These are phyloP conservation scores for Fusarium sp. DNA, from an alignment of 2,329 filamentous ascomycete species.

Conservation along the genomic window DNA sequence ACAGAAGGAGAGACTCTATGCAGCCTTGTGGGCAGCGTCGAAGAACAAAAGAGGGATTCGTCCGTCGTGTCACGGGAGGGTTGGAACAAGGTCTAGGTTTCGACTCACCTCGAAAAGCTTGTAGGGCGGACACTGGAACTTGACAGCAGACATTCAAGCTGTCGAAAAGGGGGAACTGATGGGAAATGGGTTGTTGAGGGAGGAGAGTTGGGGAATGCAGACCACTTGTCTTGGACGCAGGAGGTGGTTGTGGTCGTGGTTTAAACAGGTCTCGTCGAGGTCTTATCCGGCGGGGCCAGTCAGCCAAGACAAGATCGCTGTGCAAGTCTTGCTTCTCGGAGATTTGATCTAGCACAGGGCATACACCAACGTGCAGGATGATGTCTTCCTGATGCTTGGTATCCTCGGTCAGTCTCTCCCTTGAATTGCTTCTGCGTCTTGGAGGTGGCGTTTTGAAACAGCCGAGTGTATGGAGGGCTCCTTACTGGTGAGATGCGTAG, in stretches of 20 bases:
- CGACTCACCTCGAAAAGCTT: constrained; percentile 71
- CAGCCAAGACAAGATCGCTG: constrained; percentile 46
- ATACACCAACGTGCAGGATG: constrained; percentile 47
- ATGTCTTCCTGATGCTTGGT: constrained; percentile 48
- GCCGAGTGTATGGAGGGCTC: constrained; percentile 42
- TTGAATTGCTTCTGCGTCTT: constrained; percentile 50
- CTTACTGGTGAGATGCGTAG: constrained; percentile 50
- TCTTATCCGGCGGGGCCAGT: constrained; percentile 50
- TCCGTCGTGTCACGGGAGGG: constrained; percentile 38
- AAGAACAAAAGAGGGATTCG: constrained; percentile 32
- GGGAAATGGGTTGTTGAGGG: constrained; percentile 50
- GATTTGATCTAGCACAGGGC: constrained; percentile 52
- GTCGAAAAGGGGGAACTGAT: constrained; percentile 50
- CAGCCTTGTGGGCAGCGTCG: constrained; percentile 23
- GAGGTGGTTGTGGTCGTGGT: constrained; percentile 47
- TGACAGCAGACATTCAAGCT: constrained; percentile 69
- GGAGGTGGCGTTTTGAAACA: constrained; percentile 53
- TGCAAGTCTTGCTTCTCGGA: constrained; percentile 50
- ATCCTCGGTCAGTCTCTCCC: constrained; percentile 49
- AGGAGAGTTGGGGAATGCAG: constrained; percentile 50
- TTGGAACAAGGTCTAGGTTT: constrained; percentile 50
- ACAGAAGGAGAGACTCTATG: constrained; percentile 27
- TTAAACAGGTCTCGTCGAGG: constrained; percentile 54
- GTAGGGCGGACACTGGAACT: constrained; percentile 67
- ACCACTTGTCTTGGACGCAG: constrained; percentile 54